These are phyloP conservation scores for Lepiota brunneoincarnata DNA, from an alignment of 768 basidiomycete genomes.

Conservation along the genomic window DNA sequence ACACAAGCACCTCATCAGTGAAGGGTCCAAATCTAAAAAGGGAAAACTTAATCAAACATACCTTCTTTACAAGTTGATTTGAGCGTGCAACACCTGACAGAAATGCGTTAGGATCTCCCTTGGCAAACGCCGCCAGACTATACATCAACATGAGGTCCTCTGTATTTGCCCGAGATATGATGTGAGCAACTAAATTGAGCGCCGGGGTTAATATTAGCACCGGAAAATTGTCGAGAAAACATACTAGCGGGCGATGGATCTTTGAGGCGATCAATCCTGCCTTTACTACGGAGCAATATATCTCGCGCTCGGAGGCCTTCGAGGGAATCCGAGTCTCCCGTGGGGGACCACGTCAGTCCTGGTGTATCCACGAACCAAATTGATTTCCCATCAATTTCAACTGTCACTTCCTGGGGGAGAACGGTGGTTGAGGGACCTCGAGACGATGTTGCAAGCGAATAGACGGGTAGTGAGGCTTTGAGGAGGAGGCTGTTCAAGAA, in stretches of 20 bases:
- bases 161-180: constrained; percentile 63
- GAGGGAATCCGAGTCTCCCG: constrained; percentile 32
- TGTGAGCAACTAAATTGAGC: constrained; percentile 50
- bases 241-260: constrained; percentile 70
- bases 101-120: constrained; percentile 69
- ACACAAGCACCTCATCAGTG: neutral
- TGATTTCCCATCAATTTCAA: constrained; percentile 43
- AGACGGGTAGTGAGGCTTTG: constrained; percentile 52
- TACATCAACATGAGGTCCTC: constrained; percentile 93
- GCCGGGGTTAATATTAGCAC: constrained; percentile 9
- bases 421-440: constrained; percentile 72
- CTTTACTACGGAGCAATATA: constrained; percentile 74
- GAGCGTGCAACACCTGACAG: constrained; percentile 75
- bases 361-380: constrained; percentile 85
- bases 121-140: constrained; percentile 74
- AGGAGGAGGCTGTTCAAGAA: constrained; percentile 76
- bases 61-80: constrained; percentile 76
- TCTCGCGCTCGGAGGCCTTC: constrained; percentile 57
- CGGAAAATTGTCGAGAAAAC: constrained; percentile 24
- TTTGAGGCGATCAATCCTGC: constrained; percentile 82
- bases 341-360: constrained; percentile 52
- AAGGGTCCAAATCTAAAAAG: constrained; percentile 11
- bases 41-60: constrained; percentile 24
- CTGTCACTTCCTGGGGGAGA: constrained; percentile 58
- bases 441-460: constrained; percentile 48